Evolutionary conservation across 2,329 filamentous ascomycete species (phyloP).

Genomic region (Xylariaceae sp.): DNA sequence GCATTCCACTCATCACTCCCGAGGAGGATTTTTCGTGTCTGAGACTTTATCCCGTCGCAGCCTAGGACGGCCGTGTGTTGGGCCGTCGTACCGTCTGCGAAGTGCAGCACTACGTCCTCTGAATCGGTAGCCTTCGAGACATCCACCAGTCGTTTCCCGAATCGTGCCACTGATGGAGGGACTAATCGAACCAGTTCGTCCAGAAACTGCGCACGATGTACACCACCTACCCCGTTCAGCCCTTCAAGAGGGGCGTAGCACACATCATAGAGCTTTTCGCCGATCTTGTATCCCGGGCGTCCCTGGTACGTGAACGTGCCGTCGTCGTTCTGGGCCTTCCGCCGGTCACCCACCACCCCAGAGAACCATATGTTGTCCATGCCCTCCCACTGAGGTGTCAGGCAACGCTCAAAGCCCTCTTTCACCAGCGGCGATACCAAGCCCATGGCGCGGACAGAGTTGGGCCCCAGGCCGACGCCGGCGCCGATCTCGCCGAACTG

Average conservation of each 20-base stretch:
- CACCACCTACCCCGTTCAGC: conserved; percentile 21
- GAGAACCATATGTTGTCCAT: conserved; percentile 28
- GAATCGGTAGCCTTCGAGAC: conserved; percentile 26
- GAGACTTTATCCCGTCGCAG: conserved; percentile 62
- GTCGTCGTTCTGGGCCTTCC: conserved; percentile 19
- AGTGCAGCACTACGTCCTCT: conserved; percentile 29
- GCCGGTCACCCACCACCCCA: conserved; percentile 23
- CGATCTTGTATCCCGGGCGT: conserved; percentile 18
- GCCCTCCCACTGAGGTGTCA: conserved; percentile 26
- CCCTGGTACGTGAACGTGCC: conserved; percentile 22
- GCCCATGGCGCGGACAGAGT: conserved; percentile 33
- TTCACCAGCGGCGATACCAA: conserved; percentile 29
- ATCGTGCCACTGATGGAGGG: conserved; percentile 32
- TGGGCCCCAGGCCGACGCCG: conserved; percentile 36
- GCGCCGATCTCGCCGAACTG: conserved; percentile 37
- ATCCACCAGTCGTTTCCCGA: conserved; percentile 37
- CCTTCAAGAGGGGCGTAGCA: conserved; percentile 15
- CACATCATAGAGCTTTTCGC: conserved; percentile 25
- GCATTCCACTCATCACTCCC: conserved; percentile 36
- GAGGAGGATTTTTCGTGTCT: conserved; percentile 49
- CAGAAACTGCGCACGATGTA: conserved; percentile 39
- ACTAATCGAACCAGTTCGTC: conserved; percentile 39
- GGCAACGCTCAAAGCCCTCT: conserved; percentile 30
- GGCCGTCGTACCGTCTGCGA: conserved; percentile 39
- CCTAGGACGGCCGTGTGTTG: conserved; percentile 47